These are phyloP conservation scores for Erigeron philadelphicus DNA, from an alignment of 140 eudicot genomes.

Conservation along the genomic window DNA sequence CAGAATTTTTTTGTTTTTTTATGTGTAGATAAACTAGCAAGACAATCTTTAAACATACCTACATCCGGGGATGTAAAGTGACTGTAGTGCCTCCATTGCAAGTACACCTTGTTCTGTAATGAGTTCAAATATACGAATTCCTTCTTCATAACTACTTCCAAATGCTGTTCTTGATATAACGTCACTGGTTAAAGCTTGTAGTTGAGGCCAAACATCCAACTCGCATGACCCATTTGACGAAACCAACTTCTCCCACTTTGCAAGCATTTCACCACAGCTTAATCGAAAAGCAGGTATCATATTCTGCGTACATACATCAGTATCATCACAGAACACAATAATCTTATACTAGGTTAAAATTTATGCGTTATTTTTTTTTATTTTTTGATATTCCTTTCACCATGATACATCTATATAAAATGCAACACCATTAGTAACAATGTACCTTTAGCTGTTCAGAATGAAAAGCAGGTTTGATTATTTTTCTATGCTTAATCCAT, in stretches of 20 bases:
- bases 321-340: too few species aligned
- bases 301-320: slow-evolving; percentile 10
- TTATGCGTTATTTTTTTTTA: too few species aligned
- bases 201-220: slow-evolving; percentile 33
- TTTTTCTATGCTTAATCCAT: slow-evolving; percentile 27
- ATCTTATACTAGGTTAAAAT: neutral
- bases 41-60: slow-evolving; percentile 14
- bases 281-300: slow-evolving; percentile 26
- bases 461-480: slow-evolving; percentile 30
- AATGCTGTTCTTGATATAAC: slow-evolving; percentile 33
- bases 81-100: slow-evolving; percentile 7
- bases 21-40: neutral
- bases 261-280: slow-evolving; percentile 18
- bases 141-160: slow-evolving; percentile 34
- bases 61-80: slow-evolving; percentile 34
- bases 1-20: too few species aligned
- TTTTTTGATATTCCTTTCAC: neutral
- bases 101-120: slow-evolving; percentile 21
- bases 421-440: neutral
- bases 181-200: slow-evolving; percentile 28
- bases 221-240: slow-evolving; percentile 23
- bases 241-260: slow-evolving; percentile 23
- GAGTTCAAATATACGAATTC: slow-evolving; percentile 27
- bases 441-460: slow-evolving; percentile 22
- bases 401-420: too few species aligned